Percentiles rank a stretch among this genome's conserved stretches.
phyloP scores from a whole-genome alignment of 495 filamentous ascomycete genomes.

The Hypoxylon crocopeplum region DNA sequence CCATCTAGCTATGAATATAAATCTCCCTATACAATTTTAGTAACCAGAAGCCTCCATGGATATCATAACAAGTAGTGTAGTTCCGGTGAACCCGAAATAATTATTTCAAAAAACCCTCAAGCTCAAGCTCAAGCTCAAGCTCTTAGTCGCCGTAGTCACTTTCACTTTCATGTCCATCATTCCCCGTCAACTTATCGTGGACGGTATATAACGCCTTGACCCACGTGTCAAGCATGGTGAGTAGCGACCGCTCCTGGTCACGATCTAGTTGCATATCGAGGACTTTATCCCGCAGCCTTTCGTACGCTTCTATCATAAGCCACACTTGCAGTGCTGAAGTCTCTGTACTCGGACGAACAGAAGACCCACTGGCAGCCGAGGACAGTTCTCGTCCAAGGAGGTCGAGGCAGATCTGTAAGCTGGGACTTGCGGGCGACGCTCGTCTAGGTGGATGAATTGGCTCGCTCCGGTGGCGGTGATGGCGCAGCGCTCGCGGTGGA shows the following conservation, averaged over 20 bases:
- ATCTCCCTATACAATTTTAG: not conserved
- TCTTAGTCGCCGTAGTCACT: constrained; percentile 40
- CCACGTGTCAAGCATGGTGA: constrained; percentile 53
- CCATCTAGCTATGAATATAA: not conserved
- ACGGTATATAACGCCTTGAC: constrained; percentile 49
- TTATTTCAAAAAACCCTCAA: not conserved
- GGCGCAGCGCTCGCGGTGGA: constrained; percentile 14
- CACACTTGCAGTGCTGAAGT: constrained; percentile 63
- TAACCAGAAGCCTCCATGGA: not conserved
- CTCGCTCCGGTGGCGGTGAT: constrained; percentile 11
- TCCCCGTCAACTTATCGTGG: constrained; percentile 44
- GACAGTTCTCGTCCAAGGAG: constrained; percentile 52
- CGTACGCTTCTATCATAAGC: constrained; percentile 60
- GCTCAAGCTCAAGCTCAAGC: not conserved
- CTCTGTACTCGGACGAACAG: constrained; percentile 36
- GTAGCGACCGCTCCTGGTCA: constrained; percentile 34
- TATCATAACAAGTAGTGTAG: not conserved
- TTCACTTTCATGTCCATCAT: constrained; percentile 39
- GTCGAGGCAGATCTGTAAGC: constrained; percentile 51
- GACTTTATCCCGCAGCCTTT: constrained; percentile 49
- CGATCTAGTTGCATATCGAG: constrained; percentile 25
- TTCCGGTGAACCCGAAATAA: not conserved
- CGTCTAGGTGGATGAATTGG: constrained; percentile 17
- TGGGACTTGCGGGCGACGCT: constrained; percentile 38
- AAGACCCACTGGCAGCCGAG: constrained; percentile 38